phyloP scores from a whole-genome alignment of 2,329 filamentous ascomycete species.

The Aspergillus tubingensis region DNA sequence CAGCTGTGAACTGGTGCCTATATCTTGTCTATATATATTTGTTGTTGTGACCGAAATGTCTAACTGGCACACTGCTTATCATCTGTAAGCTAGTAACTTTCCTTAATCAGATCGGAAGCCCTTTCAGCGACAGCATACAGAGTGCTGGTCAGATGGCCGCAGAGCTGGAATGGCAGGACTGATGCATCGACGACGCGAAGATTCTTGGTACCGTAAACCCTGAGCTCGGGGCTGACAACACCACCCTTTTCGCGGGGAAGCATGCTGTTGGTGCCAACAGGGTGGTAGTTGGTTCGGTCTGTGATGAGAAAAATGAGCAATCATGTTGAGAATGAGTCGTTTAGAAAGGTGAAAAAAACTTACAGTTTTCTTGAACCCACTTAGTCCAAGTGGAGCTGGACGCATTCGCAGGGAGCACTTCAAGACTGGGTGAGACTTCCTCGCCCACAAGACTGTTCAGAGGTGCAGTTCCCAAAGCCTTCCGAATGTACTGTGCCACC shows the following conservation, averaged over 20 bases:
- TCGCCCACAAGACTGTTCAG: constrained; percentile 20
- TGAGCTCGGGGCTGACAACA: constrained; percentile 2
- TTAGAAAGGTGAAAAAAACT: too few species aligned
- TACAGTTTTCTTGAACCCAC: constrained; percentile 26
- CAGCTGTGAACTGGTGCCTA: too few species aligned
- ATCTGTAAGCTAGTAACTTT: background rate
- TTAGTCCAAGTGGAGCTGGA: constrained; percentile 24
- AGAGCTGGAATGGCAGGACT: constrained; percentile 16
- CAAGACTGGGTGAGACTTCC: constrained; percentile 27
- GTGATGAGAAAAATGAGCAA: too few species aligned
- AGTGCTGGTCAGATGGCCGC: constrained; percentile 17
- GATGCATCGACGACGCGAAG: constrained; percentile 20
- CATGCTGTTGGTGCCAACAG: constrained; percentile 10
- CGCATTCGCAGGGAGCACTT: constrained; percentile 23
- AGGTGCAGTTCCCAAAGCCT: constrained; percentile 1
- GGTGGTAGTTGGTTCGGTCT: constrained; percentile 11
- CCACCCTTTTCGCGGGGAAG: constrained; percentile 11
- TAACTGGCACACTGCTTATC: too few species aligned
- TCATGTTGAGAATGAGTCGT: too few species aligned
- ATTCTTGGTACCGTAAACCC: constrained; percentile 13
- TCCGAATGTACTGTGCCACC: constrained; percentile 20
- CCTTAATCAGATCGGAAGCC: constrained; percentile 15
- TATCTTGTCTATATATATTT: too few species aligned
- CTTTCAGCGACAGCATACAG: constrained; percentile 19
- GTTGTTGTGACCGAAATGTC: too few species aligned